phyloP scores from a whole-genome alignment of 2,329 filamentous ascomycete genomes.

The Aulographum hederae region DNA sequence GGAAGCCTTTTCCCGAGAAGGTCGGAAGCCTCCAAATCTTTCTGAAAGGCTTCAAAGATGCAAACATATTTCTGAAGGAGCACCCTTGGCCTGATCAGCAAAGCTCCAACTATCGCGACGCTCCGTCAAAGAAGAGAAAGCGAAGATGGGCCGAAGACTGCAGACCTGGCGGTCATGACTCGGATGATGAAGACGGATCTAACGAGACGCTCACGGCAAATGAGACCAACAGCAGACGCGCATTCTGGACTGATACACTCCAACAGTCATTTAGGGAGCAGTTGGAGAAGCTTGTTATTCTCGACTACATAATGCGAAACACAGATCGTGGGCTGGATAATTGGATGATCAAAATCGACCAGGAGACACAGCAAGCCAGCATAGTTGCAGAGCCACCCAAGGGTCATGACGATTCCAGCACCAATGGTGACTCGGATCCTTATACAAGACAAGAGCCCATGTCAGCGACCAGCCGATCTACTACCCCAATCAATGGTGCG shows the following conservation, averaged over 20 bases:
- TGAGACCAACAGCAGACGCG: slow-evolving; percentile 30
- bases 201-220: slow-evolving; percentile 9
- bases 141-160: slow-evolving; percentile 70
- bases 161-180: slow-evolving; percentile 45
- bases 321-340: slow-evolving; percentile 94
- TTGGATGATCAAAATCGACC: slow-evolving; percentile 98
- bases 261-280: slow-evolving; percentile 91
- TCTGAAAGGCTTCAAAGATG: slow-evolving; percentile 90
- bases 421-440: slow-evolving; percentile 38
- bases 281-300: slow-evolving; percentile 86
- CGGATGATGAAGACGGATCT: slow-evolving; percentile 37
- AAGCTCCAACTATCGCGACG: slow-evolving; percentile 26
- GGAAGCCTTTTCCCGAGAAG: slow-evolving; percentile 74
- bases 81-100: slow-evolving; percentile 95
- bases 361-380: slow-evolving; percentile 61
- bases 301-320: slow-evolving; percentile 99
- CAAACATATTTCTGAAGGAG: slow-evolving; percentile 85
- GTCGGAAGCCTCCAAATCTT: slow-evolving; percentile 96
- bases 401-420: slow-evolving; percentile 28
- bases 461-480: slow-evolving; percentile 46
- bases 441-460: slow-evolving; percentile 73
- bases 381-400: slow-evolving; percentile 73
- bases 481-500: slow-evolving; percentile 28
- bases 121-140: slow-evolving; percentile 48
- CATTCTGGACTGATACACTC: slow-evolving; percentile 72